Evolutionary conservation across 176 grass and related monocot genomes (phyloP), one percentile per base, ranked within the genome.

Genomic region (Triticum aestivum): DNA sequence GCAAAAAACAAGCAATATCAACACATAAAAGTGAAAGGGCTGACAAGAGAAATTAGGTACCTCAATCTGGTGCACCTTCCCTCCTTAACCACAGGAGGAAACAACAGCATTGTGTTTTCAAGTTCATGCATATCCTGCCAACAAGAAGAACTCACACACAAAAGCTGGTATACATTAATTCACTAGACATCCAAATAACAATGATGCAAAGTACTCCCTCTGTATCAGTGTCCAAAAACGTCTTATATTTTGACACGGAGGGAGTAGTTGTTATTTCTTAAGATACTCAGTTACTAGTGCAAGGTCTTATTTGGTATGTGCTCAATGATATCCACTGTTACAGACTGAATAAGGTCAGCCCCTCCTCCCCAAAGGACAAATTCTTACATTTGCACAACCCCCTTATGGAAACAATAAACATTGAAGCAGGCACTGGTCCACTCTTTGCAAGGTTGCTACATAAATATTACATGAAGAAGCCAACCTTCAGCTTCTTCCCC

Each of bases 41-140:
- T 56, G 17, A 72, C 34, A 61, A 69, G 39, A 91, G 33, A 64
- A 45, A 83, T 42, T 23, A 73, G 64, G 63, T 91, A 91, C 90
- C 71, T 91, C 29, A 58, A 45, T 88, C 70, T 34, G 41, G 21
- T 78, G 42, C 79, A 85, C 42, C 54, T 56, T 82, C 74, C 12
- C 64, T 42, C 9, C 58, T 56, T 79, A 20, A 68, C 37, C 27
- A 4, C 58, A 77, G 18, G n/a, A 69, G 39, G 24, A 85, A 73
- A 72, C 9, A 73, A 52, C 17, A 52, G 38, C 42, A 39, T 63
- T 77, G 73, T 12, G 30, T 81, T 65, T 42, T 17, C 9, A 44
- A 77, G 12, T 71, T 77, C 78, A 65, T 27, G 37, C 54, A 77
- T 85, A 78, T 33, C 77, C 72, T 88, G 90, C 18, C 14, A 85